A percentile compares a stretch with the other conserved stretches of the same genome.
phyloP scores from a whole-genome alignment of 78 protist genomes.

The Chrysochromulina tobinii region DNA sequence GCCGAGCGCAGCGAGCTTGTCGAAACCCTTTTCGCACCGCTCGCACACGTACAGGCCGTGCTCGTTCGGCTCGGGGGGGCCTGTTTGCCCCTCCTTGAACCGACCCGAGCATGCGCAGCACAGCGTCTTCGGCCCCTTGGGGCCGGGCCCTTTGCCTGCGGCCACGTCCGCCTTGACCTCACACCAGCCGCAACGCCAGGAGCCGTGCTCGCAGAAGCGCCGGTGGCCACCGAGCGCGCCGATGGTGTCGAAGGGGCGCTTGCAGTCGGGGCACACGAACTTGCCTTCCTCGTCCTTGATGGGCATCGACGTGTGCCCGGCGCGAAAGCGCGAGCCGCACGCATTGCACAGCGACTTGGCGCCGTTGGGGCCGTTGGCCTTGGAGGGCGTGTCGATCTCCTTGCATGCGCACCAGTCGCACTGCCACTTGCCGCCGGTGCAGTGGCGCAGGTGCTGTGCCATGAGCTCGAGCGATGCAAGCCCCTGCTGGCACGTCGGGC shows the following conservation, averaged over 20 bases:
- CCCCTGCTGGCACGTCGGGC: background rate
- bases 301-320: background rate
- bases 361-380: background rate
- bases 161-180: background rate
- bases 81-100: background rate
- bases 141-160: conserved; percentile 11
- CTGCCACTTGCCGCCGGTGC: conserved; percentile 15
- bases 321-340: conserved; percentile 24
- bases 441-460: background rate
- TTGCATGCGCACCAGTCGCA: conserved; percentile 10
- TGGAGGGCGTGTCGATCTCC: background rate
- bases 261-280: background rate
- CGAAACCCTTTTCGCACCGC: background rate
- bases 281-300: background rate
- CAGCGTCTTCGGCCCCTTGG: conserved; percentile 7
- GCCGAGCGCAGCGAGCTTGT: background rate
- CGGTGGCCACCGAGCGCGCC: conserved; percentile 33
- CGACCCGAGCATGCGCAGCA: conserved; percentile 16
- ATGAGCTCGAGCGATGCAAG: background rate
- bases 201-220: conserved; percentile 31
- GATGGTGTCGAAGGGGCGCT: background rate
- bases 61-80: background rate
- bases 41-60: conserved; percentile 19
- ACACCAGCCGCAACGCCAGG: conserved; percentile 38
- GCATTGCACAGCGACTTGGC: background rate